Evolutionary conservation across 345 rosid genomes (phyloP).

Genomic region (Acer saccharum): DNA sequence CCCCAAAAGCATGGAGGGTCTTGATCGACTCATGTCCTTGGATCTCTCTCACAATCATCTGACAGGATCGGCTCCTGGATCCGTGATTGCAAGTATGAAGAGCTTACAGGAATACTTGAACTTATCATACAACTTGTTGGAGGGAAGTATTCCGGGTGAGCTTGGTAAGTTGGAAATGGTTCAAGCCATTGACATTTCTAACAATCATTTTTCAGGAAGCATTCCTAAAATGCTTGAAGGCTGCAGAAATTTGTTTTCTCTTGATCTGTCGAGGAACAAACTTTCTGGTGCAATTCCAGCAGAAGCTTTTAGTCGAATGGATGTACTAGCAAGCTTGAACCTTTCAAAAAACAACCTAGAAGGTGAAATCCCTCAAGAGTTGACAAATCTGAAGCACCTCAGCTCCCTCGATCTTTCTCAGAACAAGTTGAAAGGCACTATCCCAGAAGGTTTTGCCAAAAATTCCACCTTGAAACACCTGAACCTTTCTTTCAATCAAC

Average conservation of each 20-base stretch:
- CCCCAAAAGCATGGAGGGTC: constrained; percentile 54
- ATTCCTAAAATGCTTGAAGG: constrained; percentile 59
- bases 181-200: constrained; percentile 78
- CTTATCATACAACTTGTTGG: constrained; percentile 63
- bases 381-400: constrained; percentile 52
- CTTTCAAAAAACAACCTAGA: constrained; percentile 63
- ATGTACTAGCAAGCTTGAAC: constrained; percentile 52
- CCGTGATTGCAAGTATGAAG: constrained; percentile 44
- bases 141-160: constrained; percentile 65
- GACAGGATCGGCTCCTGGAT: constrained; percentile 55
- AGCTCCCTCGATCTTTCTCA: constrained; percentile 64
- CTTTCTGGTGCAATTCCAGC: constrained; percentile 57
- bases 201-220: constrained; percentile 64
- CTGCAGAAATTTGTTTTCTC: constrained; percentile 66
- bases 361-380: constrained; percentile 54
- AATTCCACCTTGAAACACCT: constrained; percentile 58
- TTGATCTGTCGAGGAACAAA: constrained; percentile 73
- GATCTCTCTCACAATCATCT: constrained; percentile 80
- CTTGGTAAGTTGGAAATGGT: constrained; percentile 71
- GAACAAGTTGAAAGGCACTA: constrained; percentile 59
- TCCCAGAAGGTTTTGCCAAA: constrained; percentile 61
- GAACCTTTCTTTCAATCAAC: constrained; percentile 68
- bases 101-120: constrained; percentile 62
- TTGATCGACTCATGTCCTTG: constrained; percentile 44
- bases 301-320: constrained; percentile 44